Conservation (phyloP, 208 protist genomes). For the Leishmania martiniquensis region DNA sequence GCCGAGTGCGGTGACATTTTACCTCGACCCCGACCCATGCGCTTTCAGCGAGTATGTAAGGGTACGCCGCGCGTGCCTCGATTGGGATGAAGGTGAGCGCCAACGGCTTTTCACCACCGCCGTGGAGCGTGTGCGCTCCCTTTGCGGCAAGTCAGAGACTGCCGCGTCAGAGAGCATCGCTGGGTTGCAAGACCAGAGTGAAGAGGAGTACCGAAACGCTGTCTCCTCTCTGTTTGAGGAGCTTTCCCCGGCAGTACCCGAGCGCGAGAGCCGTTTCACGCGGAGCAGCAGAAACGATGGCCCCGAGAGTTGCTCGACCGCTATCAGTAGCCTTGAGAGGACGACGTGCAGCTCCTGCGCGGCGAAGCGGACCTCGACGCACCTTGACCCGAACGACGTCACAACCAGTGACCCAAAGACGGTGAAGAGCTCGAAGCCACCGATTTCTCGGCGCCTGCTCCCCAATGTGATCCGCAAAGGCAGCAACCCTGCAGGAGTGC, state of each 20-base stretch:
- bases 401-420: conserved; percentile 1
- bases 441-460: background rate
- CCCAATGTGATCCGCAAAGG: background rate
- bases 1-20: conserved; percentile 24
- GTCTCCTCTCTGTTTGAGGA: conserved; percentile 19
- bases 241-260: conserved; percentile 6
- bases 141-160: conserved; percentile 16
- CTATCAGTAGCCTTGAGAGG: background rate
- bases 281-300: background rate
- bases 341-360: background rate
- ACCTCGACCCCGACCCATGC: conserved; percentile 35
- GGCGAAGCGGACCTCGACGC: background rate
- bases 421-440: background rate
- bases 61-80: conserved; percentile 33
- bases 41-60: conserved; percentile 32
- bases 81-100: conserved; percentile 63
- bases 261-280: conserved; percentile 7
- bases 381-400: conserved; percentile 8
- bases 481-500: background rate
- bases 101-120: conserved; percentile 29
- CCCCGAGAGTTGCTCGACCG: background rate
- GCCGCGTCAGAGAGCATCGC: conserved; percentile 15
- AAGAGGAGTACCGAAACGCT: conserved; percentile 15
- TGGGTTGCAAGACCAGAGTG: conserved; percentile 26
- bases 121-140: background rate